A percentile compares a stretch with the other conserved stretches of the same genome.
phyloP scores from a whole-genome alignment of 306 rosid genomes.

The Castanea mollissima region DNA sequence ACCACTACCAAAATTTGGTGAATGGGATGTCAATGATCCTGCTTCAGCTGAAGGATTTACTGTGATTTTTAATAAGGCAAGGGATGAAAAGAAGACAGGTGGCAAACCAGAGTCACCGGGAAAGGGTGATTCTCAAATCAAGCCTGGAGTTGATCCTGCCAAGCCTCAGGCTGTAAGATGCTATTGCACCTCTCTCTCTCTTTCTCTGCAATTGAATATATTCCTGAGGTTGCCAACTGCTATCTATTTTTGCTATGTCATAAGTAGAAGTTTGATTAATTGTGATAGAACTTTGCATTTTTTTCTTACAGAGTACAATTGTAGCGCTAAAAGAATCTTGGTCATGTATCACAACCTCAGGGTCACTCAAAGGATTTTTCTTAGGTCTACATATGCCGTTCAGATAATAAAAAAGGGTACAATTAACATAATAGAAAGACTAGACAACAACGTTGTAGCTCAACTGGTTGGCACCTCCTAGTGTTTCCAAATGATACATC shows the following conservation, averaged over 20 bases:
- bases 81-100: conserved; percentile 97
- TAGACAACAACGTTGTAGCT: not conserved
- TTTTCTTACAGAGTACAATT: not conserved
- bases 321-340: too few relatives aligned
- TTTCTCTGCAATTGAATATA: not conserved
- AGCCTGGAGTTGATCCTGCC: conserved; percentile 59
- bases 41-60: conserved; percentile 99
- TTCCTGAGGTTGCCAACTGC: not conserved
- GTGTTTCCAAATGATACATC: too few relatives aligned
- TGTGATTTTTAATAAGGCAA: conserved; percentile 94
- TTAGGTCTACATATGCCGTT: not conserved
- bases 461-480: too few relatives aligned
- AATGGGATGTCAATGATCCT: conserved; percentile 99
- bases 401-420: too few relatives aligned
- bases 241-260: not conserved
- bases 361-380: not conserved
- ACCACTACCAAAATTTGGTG: conserved; percentile 97
- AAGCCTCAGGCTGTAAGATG: conserved; percentile 75
- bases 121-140: conserved; percentile 62
- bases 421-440: not conserved
- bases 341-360: too few relatives aligned
- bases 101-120: conserved; percentile 92
- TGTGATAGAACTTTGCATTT: not conserved
- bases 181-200: conserved; percentile 10
- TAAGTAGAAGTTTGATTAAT: not conserved